phyloP scores from a whole-genome alignment of 2,329 filamentous ascomycete genomes.

The Dactylonectria macrodidyma region DNA sequence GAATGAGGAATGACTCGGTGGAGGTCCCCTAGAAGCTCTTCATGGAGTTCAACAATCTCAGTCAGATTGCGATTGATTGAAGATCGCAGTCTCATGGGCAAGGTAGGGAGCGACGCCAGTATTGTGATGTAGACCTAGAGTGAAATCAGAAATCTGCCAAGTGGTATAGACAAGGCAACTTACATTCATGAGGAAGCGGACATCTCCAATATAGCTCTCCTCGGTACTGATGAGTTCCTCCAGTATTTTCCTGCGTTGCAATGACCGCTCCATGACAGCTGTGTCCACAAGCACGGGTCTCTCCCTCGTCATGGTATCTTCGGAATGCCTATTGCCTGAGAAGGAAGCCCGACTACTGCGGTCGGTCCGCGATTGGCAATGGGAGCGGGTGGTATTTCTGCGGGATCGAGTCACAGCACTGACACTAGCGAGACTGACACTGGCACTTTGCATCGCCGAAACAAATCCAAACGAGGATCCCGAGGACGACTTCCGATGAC shows the following conservation, averaged over 20 bases:
- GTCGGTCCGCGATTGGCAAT: conserved; percentile 71
- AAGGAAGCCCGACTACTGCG: conserved; percentile 75
- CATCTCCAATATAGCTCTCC: conserved; percentile 88
- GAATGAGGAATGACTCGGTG: conserved; percentile 80
- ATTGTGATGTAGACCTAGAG: conserved; percentile 81
- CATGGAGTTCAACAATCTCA: conserved; percentile 86
- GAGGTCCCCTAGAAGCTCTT: conserved; percentile 83
- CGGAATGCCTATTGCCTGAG: conserved; percentile 72
- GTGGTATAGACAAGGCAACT: conserved; percentile 46
- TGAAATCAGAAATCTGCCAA: conserved; percentile 36
- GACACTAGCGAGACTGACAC: conserved; percentile 80
- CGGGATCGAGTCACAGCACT: conserved; percentile 77
- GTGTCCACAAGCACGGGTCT: conserved; percentile 71
- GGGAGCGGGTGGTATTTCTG: conserved; percentile 65
- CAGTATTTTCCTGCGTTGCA: conserved; percentile 83
- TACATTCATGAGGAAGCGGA: conserved; percentile 90
- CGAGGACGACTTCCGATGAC: conserved; percentile 74
- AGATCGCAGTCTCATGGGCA: conserved; percentile 75
- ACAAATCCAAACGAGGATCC: conserved; percentile 85
- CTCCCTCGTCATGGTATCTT: conserved; percentile 76
- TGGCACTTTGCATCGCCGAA: conserved; percentile 85
- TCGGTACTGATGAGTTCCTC: conserved; percentile 91
- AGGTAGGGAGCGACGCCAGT: conserved; percentile 77
- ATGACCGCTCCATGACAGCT: conserved; percentile 77
- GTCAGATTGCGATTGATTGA: conserved; percentile 86